Percentiles rank a stretch among this genome's conserved stretches.
Conservation (phyloP, 352 stramenopile species). For the Albugo laibachii region DNA sequence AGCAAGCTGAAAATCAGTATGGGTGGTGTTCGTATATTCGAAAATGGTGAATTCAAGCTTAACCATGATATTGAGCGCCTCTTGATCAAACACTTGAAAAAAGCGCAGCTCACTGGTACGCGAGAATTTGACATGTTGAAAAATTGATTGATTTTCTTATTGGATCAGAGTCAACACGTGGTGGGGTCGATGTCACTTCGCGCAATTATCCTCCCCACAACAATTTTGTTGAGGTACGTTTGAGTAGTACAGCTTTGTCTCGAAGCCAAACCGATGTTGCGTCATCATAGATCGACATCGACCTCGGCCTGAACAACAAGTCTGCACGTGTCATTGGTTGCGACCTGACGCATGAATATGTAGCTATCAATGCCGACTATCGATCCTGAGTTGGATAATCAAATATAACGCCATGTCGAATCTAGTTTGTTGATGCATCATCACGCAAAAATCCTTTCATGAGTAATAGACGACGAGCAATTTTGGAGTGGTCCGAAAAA, state of each 20-base stretch:
- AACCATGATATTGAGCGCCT: slow-evolving; percentile 84
- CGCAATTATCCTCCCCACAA: slow-evolving; percentile 87
- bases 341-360: slow-evolving; percentile 97
- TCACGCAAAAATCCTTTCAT: slow-evolving; percentile 34
- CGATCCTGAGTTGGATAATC: slow-evolving; percentile 74
- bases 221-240: slow-evolving; percentile 82
- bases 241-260: neutral
- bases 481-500: slow-evolving; percentile 29
- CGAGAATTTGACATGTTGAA: neutral
- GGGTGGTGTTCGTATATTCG: slow-evolving; percentile 86
- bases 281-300: slow-evolving; percentile 72
- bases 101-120: slow-evolving; percentile 70
- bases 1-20: slow-evolving; percentile 73
- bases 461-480: slow-evolving; percentile 36
- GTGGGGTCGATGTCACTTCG: slow-evolving; percentile 55
- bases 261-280: neutral
- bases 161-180: slow-evolving; percentile 28
- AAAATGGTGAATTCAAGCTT: slow-evolving; percentile 86
- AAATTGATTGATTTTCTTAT: neutral
- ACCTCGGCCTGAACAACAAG: slow-evolving; percentile 78
- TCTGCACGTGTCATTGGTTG: slow-evolving; percentile 85
- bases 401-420: neutral
- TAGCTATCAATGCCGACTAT: slow-evolving; percentile 97
- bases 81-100: slow-evolving; percentile 88
- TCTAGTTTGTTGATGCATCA: neutral